These are phyloP conservation scores for Sophora flavescens DNA, from an alignment of 306 rosid species.

Conservation along the genomic window DNA sequence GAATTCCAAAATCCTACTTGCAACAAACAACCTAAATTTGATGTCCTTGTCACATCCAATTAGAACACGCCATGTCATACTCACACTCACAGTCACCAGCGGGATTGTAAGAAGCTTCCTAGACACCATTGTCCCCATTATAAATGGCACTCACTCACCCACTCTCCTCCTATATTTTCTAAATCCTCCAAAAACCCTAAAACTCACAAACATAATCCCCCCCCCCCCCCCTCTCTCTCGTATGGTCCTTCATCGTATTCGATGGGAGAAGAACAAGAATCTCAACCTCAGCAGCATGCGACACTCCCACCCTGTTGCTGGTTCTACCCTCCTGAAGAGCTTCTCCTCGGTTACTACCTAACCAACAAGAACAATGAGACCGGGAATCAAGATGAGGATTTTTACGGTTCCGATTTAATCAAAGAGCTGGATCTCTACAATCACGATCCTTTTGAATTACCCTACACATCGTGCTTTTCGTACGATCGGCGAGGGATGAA, in stretches of 20 bases:
- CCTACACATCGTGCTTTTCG: slow-evolving; percentile 56
- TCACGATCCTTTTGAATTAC: slow-evolving; percentile 63
- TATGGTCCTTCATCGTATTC: background rate
- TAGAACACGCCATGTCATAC: slow-evolving; percentile 1
- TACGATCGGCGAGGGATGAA: slow-evolving; percentile 59
- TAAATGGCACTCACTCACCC: too few species aligned
- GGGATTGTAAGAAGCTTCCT: slow-evolving; percentile 38
- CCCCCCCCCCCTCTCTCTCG: too few species aligned
- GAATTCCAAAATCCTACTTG: too few species aligned
- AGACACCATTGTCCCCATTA: slow-evolving; percentile 48
- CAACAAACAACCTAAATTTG: too few species aligned
- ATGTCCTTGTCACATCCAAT: background rate
- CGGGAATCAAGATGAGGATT: slow-evolving; percentile 7
- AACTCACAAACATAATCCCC: background rate
- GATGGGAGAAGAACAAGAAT: slow-evolving; percentile 49
- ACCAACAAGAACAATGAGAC: slow-evolving; percentile 47
- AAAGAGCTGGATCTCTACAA: slow-evolving; percentile 59
- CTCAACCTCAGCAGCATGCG: background rate
- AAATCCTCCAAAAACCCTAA: slow-evolving; percentile 19
- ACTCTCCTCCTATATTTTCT: background rate
- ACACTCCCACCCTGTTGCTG: slow-evolving; percentile 65
- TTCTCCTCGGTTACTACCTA: too few species aligned
- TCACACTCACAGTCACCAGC: background rate
- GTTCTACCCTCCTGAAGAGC: slow-evolving; percentile 73
- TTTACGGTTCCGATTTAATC: slow-evolving; percentile 55